Percentiles rank a stretch among this genome's conserved stretches.
Conservation (phyloP, 176 grass and related monocot species). For the Lolium rigidum region DNA sequence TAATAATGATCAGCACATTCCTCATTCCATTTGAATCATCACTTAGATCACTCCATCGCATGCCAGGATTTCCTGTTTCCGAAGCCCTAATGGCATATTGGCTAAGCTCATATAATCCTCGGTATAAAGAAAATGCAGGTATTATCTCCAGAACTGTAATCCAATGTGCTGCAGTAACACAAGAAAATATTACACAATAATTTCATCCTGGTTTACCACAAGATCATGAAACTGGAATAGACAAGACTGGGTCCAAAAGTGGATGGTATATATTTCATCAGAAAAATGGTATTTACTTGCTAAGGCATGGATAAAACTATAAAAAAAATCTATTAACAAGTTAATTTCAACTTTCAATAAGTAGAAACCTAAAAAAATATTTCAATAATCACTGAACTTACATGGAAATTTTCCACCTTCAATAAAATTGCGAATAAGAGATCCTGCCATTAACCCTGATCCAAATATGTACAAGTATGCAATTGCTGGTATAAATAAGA, state of each 20-base stretch:
- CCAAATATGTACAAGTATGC: slow-evolving; percentile 87
- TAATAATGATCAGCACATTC: slow-evolving; percentile 76
- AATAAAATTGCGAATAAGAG: slow-evolving; percentile 77
- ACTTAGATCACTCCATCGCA: slow-evolving; percentile 81
- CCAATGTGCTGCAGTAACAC: slow-evolving; percentile 58
- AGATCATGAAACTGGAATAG: neutral
- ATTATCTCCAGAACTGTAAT: slow-evolving; percentile 90
- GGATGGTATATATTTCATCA: neutral
- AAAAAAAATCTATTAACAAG: neutral
- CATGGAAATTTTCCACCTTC: slow-evolving; percentile 80
- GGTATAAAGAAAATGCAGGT: slow-evolving; percentile 88
- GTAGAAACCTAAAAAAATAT: neutral
- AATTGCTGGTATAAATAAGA: slow-evolving; percentile 68
- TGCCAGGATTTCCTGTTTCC: slow-evolving; percentile 62
- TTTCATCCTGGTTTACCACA: slow-evolving; percentile 4
- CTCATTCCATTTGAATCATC: slow-evolving; percentile 76
- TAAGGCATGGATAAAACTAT: slow-evolving; percentile 23
- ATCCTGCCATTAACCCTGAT: slow-evolving; percentile 72
- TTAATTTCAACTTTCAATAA: slow-evolving; percentile 9
- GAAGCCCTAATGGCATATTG: slow-evolving; percentile 71
- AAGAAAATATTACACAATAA: slow-evolving; percentile 12
- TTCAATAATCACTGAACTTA: slow-evolving; percentile 49
- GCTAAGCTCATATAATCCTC: slow-evolving; percentile 78
- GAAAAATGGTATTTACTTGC: slow-evolving; percentile 4
- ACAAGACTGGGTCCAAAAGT: slow-evolving; percentile 3